Evolutionary conservation across 305 asterid species (phyloP), one percentile per base, ranked within the genome.

Genomic region (Euphrasia arctica): DNA sequence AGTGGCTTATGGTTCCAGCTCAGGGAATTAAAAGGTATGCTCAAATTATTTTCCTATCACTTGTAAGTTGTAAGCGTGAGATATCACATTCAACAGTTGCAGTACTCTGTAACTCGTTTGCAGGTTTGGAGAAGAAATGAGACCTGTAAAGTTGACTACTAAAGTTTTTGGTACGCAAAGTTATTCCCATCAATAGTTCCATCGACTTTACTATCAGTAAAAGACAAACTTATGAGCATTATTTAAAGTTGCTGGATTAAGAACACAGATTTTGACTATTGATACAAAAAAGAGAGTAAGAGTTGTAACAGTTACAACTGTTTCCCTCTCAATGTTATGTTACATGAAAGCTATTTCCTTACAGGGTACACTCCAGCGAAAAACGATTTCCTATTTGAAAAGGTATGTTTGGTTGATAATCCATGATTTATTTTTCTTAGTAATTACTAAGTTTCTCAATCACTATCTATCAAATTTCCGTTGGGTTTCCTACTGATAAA

Each of bases 61-160:
- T n/a, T n/a, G n/a, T n/a, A n/a, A n/a, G n/a, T 49, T 41, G 63
- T 45, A 56, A 63, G 28, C 45, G 39, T 68, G 72, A 64, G 73
- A 70, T 65, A 68, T 67, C 65, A 27, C 49, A 48, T 57, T 67
- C 47, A 58, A 55, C 34, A 51, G 41, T 58, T 63, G 47, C 36
- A 61, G 41, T 68, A 67, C 67, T 71, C 68, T 72, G 9, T 9
- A 36, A 22, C 67, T 47, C 50, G 48, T 62, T 70, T 67, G 67
- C 86, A 93, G 99, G 85, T 93, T 88, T 79, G 99, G 99, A 54
- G 99, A 93, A 83, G 97, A 93, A 84, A 93, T 93, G 99, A 88
- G 99, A 78, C 99, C 99, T 52, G 97, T 90, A 60, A 86, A 86
- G 77, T 72, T 90, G 90, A 90, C 96, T 31, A 90, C 95, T 60